Evolutionary conservation across 768 basidiomycete genomes (phyloP).

Genomic region (Cystofilobasidium ferigula): DNA sequence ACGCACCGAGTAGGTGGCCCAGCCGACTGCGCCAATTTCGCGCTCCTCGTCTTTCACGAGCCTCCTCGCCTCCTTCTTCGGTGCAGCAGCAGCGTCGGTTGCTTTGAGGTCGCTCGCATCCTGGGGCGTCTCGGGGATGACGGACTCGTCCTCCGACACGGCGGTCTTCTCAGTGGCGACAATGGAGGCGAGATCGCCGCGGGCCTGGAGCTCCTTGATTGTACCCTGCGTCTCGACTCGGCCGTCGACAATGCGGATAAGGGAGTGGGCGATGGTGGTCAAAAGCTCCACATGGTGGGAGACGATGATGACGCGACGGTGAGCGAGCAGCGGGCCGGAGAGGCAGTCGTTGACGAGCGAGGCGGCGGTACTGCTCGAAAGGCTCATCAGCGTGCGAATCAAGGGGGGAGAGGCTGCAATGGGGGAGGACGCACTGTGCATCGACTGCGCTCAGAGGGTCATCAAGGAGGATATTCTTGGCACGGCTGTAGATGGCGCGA

Average conservation of each 20-base stretch:
- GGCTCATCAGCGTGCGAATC: too few relatives aligned
- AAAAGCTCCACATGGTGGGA: conserved; percentile 78
- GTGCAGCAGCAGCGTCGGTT: conserved; percentile 30
- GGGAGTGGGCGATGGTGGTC: conserved; percentile 58
- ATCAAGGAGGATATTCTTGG: conserved; percentile 53
- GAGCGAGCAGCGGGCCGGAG: conserved; percentile 34
- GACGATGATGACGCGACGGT: conserved; percentile 44
- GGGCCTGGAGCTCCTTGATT: conserved; percentile 51
- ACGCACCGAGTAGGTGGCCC: conserved; percentile 47
- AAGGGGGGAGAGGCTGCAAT: conserved; percentile 11
- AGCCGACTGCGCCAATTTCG: conserved; percentile 70
- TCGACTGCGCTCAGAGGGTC: conserved; percentile 67
- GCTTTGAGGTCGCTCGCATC: conserved; percentile 31
- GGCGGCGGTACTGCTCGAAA: neutral
- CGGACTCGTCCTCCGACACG: conserved; percentile 25
- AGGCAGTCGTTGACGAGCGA: conserved; percentile 28
- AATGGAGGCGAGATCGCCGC: conserved; percentile 55
- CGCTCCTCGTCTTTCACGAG: conserved; percentile 71
- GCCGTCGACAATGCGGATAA: conserved; percentile 70
- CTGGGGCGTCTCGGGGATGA: conserved; percentile 19
- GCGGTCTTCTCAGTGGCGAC: conserved; percentile 42
- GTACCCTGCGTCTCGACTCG: conserved; percentile 66
- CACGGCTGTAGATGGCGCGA: conserved; percentile 7
- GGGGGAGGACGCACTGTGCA: conserved; percentile 13
- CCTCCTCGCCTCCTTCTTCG: conserved; percentile 27